Percentiles rank a stretch among this genome's conserved stretches.
These are phyloP conservation scores for Calonectria multiphialidica DNA, from an alignment of 2,329 filamentous ascomycete genomes.

Conservation along the genomic window DNA sequence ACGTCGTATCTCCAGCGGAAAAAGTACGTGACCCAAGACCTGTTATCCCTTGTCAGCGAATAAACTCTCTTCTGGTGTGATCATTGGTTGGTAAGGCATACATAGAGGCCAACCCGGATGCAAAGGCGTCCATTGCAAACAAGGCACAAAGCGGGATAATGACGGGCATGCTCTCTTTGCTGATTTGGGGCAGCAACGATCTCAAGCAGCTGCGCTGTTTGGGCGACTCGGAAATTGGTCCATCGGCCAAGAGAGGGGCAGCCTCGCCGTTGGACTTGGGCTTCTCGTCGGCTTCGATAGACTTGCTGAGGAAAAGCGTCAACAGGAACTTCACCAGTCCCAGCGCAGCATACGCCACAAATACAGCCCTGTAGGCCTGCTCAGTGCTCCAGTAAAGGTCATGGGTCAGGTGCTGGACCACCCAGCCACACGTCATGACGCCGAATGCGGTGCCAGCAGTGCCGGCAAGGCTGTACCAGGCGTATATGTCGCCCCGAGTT, in stretches of 20 bases:
- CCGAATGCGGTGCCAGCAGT: slow-evolving; percentile 72
- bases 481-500: slow-evolving; percentile 67
- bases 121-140: slow-evolving; percentile 77
- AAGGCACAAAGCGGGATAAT: slow-evolving; percentile 74
- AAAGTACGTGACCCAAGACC: slow-evolving; percentile 70
- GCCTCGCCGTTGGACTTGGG: slow-evolving; percentile 30
- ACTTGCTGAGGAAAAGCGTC: slow-evolving; percentile 60
- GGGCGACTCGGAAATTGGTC: neutral
- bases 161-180: slow-evolving; percentile 63
- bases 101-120: slow-evolving; percentile 76
- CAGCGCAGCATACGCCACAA: slow-evolving; percentile 53
- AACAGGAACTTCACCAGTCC: slow-evolving; percentile 69
- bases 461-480: slow-evolving; percentile 72
- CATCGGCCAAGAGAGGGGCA: slow-evolving; percentile 41
- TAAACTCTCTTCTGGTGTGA: neutral
- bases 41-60: neutral
- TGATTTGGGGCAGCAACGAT: slow-evolving; percentile 67
- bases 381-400: slow-evolving; percentile 56
- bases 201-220: slow-evolving; percentile 9
- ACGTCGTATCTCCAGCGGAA: slow-evolving; percentile 63
- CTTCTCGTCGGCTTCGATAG: slow-evolving; percentile 54
- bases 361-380: slow-evolving; percentile 66
- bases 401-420: slow-evolving; percentile 62
- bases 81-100: slow-evolving; percentile 53
- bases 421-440: slow-evolving; percentile 70